Percentiles rank a stretch among this genome's conserved stretches.
Conservation (phyloP, 1,284 basidiomycete species). For the Ustilago tritici region DNA sequence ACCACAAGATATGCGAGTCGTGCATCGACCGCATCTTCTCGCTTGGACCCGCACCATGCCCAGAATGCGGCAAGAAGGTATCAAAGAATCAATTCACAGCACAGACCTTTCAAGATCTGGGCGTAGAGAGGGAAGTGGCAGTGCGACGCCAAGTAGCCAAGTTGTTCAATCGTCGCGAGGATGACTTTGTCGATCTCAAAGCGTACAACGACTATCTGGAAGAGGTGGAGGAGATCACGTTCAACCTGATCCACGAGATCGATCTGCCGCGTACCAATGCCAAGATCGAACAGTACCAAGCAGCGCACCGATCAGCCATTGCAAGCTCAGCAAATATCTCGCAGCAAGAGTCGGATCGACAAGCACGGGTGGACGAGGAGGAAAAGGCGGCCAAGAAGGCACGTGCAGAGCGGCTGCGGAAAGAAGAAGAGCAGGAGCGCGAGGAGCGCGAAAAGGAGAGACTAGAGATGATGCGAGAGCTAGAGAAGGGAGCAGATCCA, state of each 20-base stretch:
- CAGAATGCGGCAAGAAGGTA: constrained; percentile 88
- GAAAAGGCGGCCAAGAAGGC: constrained; percentile 51
- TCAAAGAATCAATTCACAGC: constrained; percentile 93
- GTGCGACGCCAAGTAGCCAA: constrained; percentile 87
- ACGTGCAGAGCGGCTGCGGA: constrained; percentile 52
- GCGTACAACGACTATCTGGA: constrained; percentile 97
- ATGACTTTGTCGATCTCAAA: constrained; percentile 85
- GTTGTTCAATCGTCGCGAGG: constrained; percentile 84
- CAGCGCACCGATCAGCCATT: constrained; percentile 64
- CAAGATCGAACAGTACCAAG: constrained; percentile 81
- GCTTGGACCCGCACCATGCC: constrained; percentile 94
- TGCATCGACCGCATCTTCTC: constrained; percentile 98
- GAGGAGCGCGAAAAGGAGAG: constrained; percentile 56
- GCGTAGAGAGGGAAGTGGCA: constrained; percentile 95
- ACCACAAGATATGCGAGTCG: constrained; percentile 86
- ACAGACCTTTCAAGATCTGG: constrained; percentile 96
- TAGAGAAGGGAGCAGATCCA: constrained; percentile 59
- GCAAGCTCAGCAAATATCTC: constrained; percentile 50
- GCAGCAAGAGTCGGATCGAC: constrained; percentile 57
- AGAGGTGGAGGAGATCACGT: constrained; percentile 94
- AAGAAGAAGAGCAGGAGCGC: constrained; percentile 59
- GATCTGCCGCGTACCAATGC: constrained; percentile 87
- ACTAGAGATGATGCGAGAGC: constrained; percentile 57
- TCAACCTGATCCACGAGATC: constrained; percentile 93
- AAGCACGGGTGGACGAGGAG: constrained; percentile 55